Evolutionary conservation across 768 basidiomycete genomes (phyloP).

Genomic region (Boletellus ananiceps): DNA sequence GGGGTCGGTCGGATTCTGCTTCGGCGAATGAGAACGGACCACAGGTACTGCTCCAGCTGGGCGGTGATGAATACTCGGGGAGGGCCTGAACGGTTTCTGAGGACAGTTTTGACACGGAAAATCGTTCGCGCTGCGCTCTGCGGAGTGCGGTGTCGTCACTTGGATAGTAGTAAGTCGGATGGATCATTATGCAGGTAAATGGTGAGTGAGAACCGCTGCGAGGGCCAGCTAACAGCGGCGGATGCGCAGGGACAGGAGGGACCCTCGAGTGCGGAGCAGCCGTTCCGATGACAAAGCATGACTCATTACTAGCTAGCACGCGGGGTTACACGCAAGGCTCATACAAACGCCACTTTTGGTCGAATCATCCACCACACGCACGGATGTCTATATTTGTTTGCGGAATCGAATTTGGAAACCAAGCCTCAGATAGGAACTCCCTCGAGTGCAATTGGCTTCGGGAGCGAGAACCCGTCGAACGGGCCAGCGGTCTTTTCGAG

Average conservation of each 20-base stretch:
- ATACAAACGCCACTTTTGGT: neutral
- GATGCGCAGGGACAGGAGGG: neutral
- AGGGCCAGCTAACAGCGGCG: slow-evolving; percentile 6
- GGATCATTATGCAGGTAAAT: slow-evolving; percentile 9
- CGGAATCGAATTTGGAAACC: neutral
- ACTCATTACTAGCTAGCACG: neutral
- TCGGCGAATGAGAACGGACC: slow-evolving; percentile 22
- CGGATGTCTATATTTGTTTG: neutral
- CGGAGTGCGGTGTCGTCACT: slow-evolving; percentile 19
- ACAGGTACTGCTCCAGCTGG: slow-evolving; percentile 15
- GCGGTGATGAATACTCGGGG: slow-evolving; percentile 56
- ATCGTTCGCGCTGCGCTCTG: slow-evolving; percentile 50
- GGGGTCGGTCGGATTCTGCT: slow-evolving; percentile 54
- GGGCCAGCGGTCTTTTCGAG: slow-evolving; percentile 54
- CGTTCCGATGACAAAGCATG: slow-evolving; percentile 22
- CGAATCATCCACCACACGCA: slow-evolving; percentile 2
- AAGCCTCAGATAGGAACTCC: slow-evolving; percentile 12
- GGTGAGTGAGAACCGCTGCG: slow-evolving; percentile 12
- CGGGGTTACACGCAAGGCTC: too few species aligned
- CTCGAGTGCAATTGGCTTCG: slow-evolving; percentile 23
- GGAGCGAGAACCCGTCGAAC: slow-evolving; percentile 37
- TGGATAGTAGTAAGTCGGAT: slow-evolving; percentile 14
- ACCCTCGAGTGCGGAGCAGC: neutral
- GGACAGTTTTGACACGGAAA: slow-evolving; percentile 54
- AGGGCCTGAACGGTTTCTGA: slow-evolving; percentile 63